phyloP scores from a whole-genome alignment of 2,329 filamentous ascomycete genomes.

The Cladosporium phlei region DNA sequence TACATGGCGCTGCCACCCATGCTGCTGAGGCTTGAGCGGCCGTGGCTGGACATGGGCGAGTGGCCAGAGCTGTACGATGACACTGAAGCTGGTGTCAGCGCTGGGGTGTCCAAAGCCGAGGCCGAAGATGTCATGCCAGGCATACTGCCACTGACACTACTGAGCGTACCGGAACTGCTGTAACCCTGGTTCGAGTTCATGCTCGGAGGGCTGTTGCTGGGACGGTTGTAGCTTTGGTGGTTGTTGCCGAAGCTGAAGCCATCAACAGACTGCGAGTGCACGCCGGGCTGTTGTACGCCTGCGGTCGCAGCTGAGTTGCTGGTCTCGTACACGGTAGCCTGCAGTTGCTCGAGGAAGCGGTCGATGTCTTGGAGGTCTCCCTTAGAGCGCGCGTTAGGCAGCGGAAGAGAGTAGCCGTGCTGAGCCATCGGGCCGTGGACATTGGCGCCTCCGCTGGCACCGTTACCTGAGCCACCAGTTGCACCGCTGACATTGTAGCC shows the following conservation, averaged over 20 bases:
- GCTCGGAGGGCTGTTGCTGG: conserved; percentile 53
- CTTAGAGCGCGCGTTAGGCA: conserved; percentile 88
- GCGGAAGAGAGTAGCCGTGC: conserved; percentile 78
- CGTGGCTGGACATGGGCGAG: conserved; percentile 67
- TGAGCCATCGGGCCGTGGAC: conserved; percentile 55
- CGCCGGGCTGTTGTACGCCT: conserved; percentile 69
- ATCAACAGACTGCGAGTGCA: conserved; percentile 51
- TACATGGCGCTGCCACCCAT: conserved; percentile 61
- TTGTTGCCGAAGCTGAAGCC: conserved; percentile 49
- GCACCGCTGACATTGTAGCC: conserved; percentile 23
- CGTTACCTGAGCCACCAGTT: conserved; percentile 13
- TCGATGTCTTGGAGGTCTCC: conserved; percentile 91
- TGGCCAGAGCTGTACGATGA: conserved; percentile 73
- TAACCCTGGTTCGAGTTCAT: conserved; percentile 25
- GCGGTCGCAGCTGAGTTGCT: conserved; percentile 69
- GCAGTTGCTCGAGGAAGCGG: conserved; percentile 91
- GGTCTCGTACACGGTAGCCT: conserved; percentile 92
- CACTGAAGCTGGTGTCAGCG: conserved; percentile 69
- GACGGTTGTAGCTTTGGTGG: conserved; percentile 47
- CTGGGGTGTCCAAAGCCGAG: conserved; percentile 60
- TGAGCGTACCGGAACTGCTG: conserved; percentile 21
- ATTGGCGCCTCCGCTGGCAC: conserved; percentile 43
- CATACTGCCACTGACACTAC: conserved; percentile 36
- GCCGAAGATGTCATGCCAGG: conserved; percentile 37
- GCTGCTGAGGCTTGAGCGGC: conserved; percentile 50